Conservation (phyloP, 495 filamentous ascomycete species). For the Rusavskia elegans region DNA sequence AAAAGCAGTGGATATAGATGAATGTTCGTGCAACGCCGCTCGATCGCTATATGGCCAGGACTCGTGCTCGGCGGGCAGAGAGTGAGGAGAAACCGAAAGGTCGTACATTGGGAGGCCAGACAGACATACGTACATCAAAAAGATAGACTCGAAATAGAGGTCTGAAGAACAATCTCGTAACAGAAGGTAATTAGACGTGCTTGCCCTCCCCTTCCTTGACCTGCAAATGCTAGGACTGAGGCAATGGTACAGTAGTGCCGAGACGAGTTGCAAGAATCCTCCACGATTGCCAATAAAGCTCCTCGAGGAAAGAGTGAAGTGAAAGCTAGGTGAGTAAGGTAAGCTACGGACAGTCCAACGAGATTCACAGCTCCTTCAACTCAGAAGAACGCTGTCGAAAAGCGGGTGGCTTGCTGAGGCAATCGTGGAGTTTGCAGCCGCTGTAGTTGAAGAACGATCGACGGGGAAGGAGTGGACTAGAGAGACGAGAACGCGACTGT, state of each 20-base stretch:
- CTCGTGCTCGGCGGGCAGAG: background rate
- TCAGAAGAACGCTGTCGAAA: background rate
- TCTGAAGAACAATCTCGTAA: background rate
- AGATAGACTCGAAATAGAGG: slow-evolving; percentile 11
- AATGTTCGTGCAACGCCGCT: background rate
- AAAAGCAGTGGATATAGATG: background rate
- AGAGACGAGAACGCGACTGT: background rate
- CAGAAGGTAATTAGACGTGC: background rate
- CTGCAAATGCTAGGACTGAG: background rate
- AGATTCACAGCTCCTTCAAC: background rate
- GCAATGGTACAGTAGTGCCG: background rate
- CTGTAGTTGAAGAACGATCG: background rate
- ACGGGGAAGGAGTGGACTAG: background rate
- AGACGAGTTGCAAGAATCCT: background rate
- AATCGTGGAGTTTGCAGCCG: background rate
- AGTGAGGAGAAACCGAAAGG: background rate
- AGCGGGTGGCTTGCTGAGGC: background rate
- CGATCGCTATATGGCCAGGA: background rate
- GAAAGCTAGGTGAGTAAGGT: background rate
- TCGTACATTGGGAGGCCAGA: slow-evolving; percentile 14
- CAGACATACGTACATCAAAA: slow-evolving; percentile 31
- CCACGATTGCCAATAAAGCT: background rate
- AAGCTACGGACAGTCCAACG: background rate
- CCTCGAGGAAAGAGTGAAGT: background rate
- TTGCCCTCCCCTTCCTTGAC: background rate